Evolutionary conservation across 768 basidiomycete genomes (phyloP).

Genomic region (Psilocybe subaeruginosa): DNA sequence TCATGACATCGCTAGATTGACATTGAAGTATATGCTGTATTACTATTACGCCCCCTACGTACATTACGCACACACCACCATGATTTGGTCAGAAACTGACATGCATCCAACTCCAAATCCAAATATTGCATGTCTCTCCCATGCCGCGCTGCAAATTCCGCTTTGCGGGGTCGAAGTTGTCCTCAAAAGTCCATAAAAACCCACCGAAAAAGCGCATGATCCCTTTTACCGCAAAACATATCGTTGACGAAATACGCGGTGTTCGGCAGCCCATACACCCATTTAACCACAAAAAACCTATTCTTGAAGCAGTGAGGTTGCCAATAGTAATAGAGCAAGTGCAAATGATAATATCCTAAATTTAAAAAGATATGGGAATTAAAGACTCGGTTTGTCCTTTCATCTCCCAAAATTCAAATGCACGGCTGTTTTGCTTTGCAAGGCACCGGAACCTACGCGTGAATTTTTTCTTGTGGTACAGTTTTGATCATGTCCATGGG

Average conservation of each 20-base stretch:
- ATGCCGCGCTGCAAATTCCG: neutral
- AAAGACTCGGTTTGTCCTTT: conserved; percentile 1
- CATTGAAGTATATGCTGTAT: neutral
- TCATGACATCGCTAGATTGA: conserved; percentile 8
- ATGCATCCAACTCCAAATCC: neutral
- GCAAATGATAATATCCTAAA: neutral
- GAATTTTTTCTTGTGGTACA: neutral
- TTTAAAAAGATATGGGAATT: neutral
- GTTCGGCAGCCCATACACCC: neutral
- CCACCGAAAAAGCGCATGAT: conserved; percentile 15
- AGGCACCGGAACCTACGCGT: conserved; percentile 1
- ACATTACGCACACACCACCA: neutral
- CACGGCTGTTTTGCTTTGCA: neutral
- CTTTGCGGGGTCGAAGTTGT: neutral
- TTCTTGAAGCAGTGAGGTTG: neutral
- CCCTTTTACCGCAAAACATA: conserved; percentile 12
- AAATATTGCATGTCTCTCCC: conserved; percentile 3
- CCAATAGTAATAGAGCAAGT: neutral
- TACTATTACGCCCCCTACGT: neutral
- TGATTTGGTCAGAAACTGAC: conserved; percentile 2
- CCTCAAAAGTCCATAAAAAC: conserved; percentile 18
- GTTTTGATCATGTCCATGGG: neutral
- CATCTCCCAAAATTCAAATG: neutral
- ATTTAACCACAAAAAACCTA: neutral
- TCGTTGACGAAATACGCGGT: neutral